phyloP scores from a whole-genome alignment of 2,329 filamentous ascomycete species.

The Chaetomium strumarium region DNA sequence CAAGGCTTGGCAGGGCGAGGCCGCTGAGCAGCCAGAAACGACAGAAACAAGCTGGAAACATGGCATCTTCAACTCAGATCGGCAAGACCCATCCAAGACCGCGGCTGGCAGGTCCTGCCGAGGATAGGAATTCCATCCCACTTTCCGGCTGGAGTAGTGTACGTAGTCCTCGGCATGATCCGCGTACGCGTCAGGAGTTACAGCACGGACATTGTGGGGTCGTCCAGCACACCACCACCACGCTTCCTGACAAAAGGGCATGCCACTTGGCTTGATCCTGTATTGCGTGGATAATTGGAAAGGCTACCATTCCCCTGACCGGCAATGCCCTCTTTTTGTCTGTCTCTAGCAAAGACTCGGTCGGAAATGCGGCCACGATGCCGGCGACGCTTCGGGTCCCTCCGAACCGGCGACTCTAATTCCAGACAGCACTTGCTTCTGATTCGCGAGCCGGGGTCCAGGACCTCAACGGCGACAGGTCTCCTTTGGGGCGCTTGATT shows the following conservation, averaged over 20 bases:
- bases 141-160: neutral
- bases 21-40: neutral
- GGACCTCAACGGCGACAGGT: no score
- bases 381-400: no score
- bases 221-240: conserved; percentile 16
- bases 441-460: no score
- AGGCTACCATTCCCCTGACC: neutral
- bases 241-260: conserved; percentile 6
- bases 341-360: no score
- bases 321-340: no score
- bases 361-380: no score
- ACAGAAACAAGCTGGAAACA: neutral
- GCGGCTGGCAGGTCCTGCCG: conserved; percentile 2
- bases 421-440: no score
- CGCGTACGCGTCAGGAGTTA: conserved; percentile 12
- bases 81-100: neutral
- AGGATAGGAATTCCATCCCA: neutral
- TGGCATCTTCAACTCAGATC: neutral
- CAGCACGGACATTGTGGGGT: conserved; percentile 15
- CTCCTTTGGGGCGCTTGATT: neutral
- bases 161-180: neutral
- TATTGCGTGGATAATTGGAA: neutral
- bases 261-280: neutral
- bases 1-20: conserved; percentile 7
- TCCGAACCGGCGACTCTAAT: no score